A percentile compares a stretch with the other conserved stretches of the same genome.
phyloP scores from a whole-genome alignment of 805 yeast species.

The Metschnikowia cubensis region DNA sequence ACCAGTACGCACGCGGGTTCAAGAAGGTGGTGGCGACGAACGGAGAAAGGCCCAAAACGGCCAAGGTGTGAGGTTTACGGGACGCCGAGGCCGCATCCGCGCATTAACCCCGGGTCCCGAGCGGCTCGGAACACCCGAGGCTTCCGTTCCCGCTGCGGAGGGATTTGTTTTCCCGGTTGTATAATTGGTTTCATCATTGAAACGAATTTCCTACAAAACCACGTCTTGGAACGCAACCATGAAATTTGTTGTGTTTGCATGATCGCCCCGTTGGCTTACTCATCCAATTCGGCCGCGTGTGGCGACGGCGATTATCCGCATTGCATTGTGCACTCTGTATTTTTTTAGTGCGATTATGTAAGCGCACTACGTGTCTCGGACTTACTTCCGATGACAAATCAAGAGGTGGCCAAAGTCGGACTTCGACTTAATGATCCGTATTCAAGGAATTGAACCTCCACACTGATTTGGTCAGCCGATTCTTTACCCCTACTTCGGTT shows the following conservation, averaged over 20 bases:
- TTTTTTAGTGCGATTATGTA: neutral
- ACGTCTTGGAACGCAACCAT: no score
- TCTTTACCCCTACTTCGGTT: no score
- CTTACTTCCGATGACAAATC: neutral
- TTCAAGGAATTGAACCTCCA: no score
- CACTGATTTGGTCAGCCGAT: no score
- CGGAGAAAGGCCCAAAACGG: constrained; percentile 1
- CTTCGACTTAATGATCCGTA: no score
- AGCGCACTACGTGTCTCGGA: neutral
- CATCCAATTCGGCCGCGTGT: neutral
- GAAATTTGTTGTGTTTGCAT: no score
- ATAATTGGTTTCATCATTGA: no score
- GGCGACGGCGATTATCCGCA: neutral
- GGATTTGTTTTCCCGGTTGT: no score
- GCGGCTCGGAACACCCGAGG: neutral
- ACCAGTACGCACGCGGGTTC: neutral
- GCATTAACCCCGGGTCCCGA: neutral
- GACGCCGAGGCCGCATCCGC: neutral
- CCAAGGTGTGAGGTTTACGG: neutral
- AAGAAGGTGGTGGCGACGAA: neutral
- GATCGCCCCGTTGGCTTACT: no score
- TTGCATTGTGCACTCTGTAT: neutral
- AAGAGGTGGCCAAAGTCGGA: no score
- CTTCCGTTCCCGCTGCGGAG: neutral
- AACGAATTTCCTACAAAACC: no score